phyloP scores from a whole-genome alignment of 148 eudicot genomes.

The Vaccinium myrtillus region DNA sequence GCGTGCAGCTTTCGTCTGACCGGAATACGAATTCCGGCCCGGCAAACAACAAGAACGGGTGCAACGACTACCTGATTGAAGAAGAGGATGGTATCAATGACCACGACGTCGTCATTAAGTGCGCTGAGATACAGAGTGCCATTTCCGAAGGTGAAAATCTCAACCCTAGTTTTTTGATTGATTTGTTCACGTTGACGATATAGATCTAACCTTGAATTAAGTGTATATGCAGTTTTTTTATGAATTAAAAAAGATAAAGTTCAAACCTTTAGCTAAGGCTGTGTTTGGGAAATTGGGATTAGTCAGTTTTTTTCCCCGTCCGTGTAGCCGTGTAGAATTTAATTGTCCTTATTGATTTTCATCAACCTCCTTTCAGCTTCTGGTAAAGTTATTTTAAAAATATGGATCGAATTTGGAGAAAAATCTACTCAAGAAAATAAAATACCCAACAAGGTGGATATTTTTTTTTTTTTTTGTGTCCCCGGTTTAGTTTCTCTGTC shows the following conservation, averaged over 20 bases:
- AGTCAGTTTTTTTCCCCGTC: no score
- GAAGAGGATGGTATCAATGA: constrained; percentile 71
- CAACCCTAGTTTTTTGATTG: not conserved
- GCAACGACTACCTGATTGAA: constrained; percentile 53
- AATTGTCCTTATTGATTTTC: not conserved
- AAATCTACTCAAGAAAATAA: no score
- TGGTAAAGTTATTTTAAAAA: not conserved
- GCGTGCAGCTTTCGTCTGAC: not conserved
- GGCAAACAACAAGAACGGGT: constrained; percentile 38
- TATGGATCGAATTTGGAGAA: no score
- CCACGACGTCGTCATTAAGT: constrained; percentile 53
- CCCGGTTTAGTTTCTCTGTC: no score
- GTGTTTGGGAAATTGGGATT: not conserved
- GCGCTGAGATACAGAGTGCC: constrained; percentile 79
- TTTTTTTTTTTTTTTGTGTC: no score
- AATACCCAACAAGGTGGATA: no score
- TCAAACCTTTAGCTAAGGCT: not conserved
- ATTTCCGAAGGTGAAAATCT: constrained; percentile 67
- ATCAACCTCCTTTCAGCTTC: not conserved
- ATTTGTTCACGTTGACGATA: no score
- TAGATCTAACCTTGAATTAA: not conserved
- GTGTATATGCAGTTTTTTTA: not conserved
- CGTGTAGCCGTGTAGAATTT: not conserved
- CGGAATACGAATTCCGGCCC: no score
- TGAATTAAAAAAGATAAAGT: not conserved